phyloP scores from a whole-genome alignment of 2,329 filamentous ascomycete species.

The Hirsutella thompsonii region DNA sequence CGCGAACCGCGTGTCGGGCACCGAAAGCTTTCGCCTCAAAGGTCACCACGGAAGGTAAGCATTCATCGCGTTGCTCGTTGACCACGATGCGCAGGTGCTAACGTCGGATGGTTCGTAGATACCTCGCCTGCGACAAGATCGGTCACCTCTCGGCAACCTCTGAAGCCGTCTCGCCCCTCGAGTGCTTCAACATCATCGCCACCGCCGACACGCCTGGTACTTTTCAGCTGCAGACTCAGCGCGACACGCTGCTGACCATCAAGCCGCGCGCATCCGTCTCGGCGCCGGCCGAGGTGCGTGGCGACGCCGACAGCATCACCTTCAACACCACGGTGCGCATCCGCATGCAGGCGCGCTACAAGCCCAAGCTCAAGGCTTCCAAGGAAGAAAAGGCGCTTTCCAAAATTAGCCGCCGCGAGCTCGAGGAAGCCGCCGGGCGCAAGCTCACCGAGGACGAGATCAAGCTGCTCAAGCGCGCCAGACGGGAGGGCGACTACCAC shows the following conservation, averaged over 20 bases:
- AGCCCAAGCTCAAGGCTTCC: constrained; percentile 64
- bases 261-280: constrained; percentile 24
- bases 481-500: constrained; percentile 79
- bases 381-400: constrained; percentile 76
- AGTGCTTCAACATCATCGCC: constrained; percentile 62
- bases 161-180: constrained; percentile 72
- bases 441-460: constrained; percentile 77
- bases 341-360: constrained; percentile 92
- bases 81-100: background rate
- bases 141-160: constrained; percentile 65
- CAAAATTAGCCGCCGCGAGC: constrained; percentile 74
- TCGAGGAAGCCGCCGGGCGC: constrained; percentile 70
- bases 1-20: constrained; percentile 70
- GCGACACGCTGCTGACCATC: constrained; percentile 56
- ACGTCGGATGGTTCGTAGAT: constrained; percentile 35
- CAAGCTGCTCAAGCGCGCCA: constrained; percentile 65
- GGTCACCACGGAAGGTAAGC: constrained; percentile 71
- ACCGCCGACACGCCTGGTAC: constrained; percentile 53
- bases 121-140: constrained; percentile 74
- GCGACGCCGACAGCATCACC: constrained; percentile 55
- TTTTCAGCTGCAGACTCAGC: constrained; percentile 62
- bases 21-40: constrained; percentile 74
- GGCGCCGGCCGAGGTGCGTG: constrained; percentile 49
- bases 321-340: constrained; percentile 66
- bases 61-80: background rate